Percentiles rank a stretch among this genome's conserved stretches.
Conservation (phyloP, 108 stramenopile genomes). For the Cyclotella distinguenda region DNA sequence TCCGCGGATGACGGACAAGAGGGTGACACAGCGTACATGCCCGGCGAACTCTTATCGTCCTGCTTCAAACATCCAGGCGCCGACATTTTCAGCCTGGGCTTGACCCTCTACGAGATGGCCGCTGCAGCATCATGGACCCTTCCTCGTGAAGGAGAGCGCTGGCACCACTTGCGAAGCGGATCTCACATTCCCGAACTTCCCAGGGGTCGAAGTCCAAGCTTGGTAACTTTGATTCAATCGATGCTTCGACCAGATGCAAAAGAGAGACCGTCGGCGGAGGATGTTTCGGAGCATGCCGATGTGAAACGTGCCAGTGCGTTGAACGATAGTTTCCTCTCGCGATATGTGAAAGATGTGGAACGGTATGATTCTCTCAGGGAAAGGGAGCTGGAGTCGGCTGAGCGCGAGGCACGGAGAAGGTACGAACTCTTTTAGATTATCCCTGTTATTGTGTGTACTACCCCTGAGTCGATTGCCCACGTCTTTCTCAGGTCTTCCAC, state of each 20-base stretch:
- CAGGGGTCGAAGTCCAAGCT: constrained; percentile 38
- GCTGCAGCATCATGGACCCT: constrained; percentile 45
- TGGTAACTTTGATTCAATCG: constrained; percentile 52
- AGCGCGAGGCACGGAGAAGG: constrained; percentile 42
- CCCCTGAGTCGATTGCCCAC: no score
- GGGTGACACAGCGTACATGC: constrained; percentile 81
- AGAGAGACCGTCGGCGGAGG: constrained; percentile 63
- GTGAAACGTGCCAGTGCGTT: constrained; percentile 44
- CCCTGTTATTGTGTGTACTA: not conserved
- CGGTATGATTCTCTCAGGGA: constrained; percentile 50
- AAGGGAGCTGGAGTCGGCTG: constrained; percentile 43
- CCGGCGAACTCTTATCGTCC: constrained; percentile 58
- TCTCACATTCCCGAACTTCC: constrained; percentile 56
- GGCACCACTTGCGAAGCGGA: constrained; percentile 68
- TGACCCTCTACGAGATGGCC: constrained; percentile 78
- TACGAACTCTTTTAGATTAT: not conserved
- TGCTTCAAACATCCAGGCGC: constrained; percentile 61
- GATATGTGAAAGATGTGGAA: constrained; percentile 73
- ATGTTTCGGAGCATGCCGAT: constrained; percentile 46
- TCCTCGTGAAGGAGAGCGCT: constrained; percentile 70
- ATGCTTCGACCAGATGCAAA: constrained; percentile 54
- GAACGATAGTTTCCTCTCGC: constrained; percentile 61
- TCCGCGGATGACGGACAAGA: constrained; percentile 80
- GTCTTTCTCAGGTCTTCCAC: constrained; percentile 12
- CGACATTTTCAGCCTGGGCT: constrained; percentile 83